phyloP scores from a whole-genome alignment of 306 rosid genomes.

The Prunus mongolica region DNA sequence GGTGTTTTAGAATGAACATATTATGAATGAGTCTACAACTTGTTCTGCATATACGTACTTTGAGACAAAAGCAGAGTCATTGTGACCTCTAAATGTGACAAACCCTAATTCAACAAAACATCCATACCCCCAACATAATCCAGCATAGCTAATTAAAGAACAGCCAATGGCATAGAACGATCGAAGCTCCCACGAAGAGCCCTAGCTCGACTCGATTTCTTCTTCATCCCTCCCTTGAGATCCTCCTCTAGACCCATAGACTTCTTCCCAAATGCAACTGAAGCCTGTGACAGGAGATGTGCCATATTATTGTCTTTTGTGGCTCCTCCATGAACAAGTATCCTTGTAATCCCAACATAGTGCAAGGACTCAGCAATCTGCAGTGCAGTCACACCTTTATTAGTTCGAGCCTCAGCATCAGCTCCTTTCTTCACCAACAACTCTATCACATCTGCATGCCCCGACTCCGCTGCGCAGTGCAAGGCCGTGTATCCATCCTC shows the following conservation, averaged over 20 bases:
- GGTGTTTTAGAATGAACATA: neutral
- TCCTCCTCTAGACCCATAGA: constrained; percentile 2
- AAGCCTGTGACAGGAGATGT: neutral
- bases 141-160: constrained; percentile 21
- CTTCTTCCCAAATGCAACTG: constrained; percentile 23
- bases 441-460: constrained; percentile 58
- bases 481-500: constrained; percentile 81
- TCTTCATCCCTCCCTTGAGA: constrained; percentile 19
- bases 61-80: neutral
- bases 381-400: constrained; percentile 63
- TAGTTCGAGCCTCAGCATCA: constrained; percentile 60
- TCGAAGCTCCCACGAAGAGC: constrained; percentile 36
- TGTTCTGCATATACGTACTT: neutral
- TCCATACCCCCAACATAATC: neutral
- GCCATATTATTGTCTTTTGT: constrained; percentile 16
- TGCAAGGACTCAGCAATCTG: constrained; percentile 66
- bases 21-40: neutral
- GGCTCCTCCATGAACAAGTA: constrained; percentile 57
- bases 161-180: constrained; percentile 37
- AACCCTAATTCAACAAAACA: neutral
- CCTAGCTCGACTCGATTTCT: constrained; percentile 29
- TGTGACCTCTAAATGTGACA: neutral
- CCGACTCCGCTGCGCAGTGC: constrained; percentile 71
- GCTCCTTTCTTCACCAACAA: constrained; percentile 73
- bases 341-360: constrained; percentile 60